Evolutionary conservation across 768 basidiomycete species (phyloP).

Genomic region (Paxillus rubicundulus): DNA sequence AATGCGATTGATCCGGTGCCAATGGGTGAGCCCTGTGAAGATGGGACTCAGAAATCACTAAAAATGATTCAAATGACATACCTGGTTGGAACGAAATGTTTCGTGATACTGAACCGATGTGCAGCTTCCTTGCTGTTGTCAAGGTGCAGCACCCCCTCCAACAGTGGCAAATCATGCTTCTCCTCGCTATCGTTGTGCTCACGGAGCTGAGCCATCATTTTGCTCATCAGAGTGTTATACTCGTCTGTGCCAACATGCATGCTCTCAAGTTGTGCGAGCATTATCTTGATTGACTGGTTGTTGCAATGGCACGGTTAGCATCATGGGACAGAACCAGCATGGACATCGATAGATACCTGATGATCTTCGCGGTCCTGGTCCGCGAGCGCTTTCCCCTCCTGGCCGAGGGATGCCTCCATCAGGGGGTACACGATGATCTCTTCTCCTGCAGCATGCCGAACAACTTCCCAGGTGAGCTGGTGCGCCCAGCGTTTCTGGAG

Average conservation of each 20-base stretch:
- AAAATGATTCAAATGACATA: conserved; percentile 20
- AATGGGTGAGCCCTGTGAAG: conserved; percentile 45
- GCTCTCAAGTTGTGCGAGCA: conserved; percentile 47
- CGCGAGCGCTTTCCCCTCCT: conserved; percentile 47
- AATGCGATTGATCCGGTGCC: conserved; percentile 55
- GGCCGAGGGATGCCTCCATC: conserved; percentile 56
- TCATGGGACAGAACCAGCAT: too few relatives aligned
- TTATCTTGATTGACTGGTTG: conserved; percentile 34
- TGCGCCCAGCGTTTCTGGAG: conserved; percentile 52
- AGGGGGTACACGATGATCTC: conserved; percentile 65
- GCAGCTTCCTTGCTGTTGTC: conserved; percentile 47
- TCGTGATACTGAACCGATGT: conserved; percentile 48
- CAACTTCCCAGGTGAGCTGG: conserved; percentile 60
- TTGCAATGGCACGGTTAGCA: too few relatives aligned
- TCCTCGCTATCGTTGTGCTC: conserved; percentile 61
- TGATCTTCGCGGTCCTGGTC: conserved; percentile 58
- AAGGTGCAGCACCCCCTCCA: conserved; percentile 47
- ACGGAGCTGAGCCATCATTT: conserved; percentile 47
- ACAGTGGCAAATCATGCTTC: conserved; percentile 50
- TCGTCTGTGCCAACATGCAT: conserved; percentile 41
- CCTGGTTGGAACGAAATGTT: conserved; percentile 64
- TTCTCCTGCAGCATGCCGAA: conserved; percentile 58
- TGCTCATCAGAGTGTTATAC: conserved; percentile 41
- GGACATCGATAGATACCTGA: conserved; percentile 33
- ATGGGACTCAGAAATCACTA: background rate